Conservation (phyloP, 2,329 filamentous ascomycete species). For the Pseudomassariella vexata region DNA sequence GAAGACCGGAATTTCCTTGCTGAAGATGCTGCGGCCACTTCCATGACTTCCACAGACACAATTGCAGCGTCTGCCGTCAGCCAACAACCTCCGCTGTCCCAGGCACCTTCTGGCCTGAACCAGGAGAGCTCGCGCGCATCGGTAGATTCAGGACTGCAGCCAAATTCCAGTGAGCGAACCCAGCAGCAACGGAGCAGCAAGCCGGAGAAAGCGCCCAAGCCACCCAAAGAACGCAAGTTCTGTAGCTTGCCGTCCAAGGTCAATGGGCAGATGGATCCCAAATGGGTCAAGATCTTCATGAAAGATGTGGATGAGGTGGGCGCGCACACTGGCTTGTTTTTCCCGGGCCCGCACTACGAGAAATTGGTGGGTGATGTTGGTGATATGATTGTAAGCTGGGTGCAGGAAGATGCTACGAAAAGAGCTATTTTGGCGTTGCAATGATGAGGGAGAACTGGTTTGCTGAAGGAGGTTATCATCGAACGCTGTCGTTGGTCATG, state of each 20-base stretch:
- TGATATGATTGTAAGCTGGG: constrained; percentile 62
- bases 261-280: constrained; percentile 54
- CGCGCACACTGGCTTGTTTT: constrained; percentile 79
- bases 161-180: not conserved
- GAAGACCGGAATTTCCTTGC: constrained; percentile 22
- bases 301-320: constrained; percentile 77
- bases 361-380: constrained; percentile 70
- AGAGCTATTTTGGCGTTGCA: constrained; percentile 32
- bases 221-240: constrained; percentile 64
- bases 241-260: constrained; percentile 61
- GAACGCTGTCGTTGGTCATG: too few relatives aligned
- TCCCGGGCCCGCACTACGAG: constrained; percentile 68
- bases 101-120: too few relatives aligned
- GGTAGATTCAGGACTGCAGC: too few relatives aligned
- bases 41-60: not conserved
- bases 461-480: too few relatives aligned
- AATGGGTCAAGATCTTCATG: constrained; percentile 79
- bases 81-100: too few relatives aligned
- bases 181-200: constrained; percentile 6
- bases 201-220: constrained; percentile 16
- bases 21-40: constrained; percentile 2
- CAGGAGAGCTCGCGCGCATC: too few relatives aligned
- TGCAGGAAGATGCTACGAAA: constrained; percentile 53
- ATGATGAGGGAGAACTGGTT: too few relatives aligned
- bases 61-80: too few relatives aligned